Evolutionary conservation across 805 yeast species (phyloP).

Genomic region (Pichia thaimueangensis): DNA sequence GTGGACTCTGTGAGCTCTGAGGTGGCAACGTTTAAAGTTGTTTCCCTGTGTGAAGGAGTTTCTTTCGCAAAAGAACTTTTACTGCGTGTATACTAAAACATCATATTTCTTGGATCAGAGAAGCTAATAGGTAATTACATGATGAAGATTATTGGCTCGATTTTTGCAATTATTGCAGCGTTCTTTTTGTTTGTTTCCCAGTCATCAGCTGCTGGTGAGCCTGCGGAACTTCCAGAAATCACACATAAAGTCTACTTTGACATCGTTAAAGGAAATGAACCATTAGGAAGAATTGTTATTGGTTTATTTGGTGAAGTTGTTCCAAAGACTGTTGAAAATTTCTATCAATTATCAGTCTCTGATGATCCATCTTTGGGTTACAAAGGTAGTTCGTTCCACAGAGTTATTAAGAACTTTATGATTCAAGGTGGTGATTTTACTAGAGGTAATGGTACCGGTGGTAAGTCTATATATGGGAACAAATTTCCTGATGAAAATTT

Average conservation of each 20-base stretch:
- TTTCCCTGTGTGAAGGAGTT: too few relatives aligned
- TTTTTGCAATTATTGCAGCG: conserved; percentile 17
- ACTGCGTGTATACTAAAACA: too few relatives aligned
- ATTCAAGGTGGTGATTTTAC: conserved; percentile 80
- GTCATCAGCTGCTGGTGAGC: conserved; percentile 13
- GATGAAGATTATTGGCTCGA: conserved; percentile 22
- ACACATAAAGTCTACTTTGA: conserved; percentile 85
- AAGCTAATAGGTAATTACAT: conserved; percentile 4
- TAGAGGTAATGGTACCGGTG: conserved; percentile 64
- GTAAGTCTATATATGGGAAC: conserved; percentile 65
- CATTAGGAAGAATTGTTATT: conserved; percentile 74
- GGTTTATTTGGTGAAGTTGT: conserved; percentile 85
- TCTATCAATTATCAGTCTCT: conserved; percentile 71
- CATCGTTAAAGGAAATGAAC: conserved; percentile 68
- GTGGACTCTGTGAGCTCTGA: too few relatives aligned
- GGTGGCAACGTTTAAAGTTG: too few relatives aligned
- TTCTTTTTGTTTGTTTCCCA: conserved; percentile 18
- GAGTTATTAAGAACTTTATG: conserved; percentile 69
- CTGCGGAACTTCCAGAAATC: conserved; percentile 43
- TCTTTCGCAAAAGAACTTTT: too few relatives aligned
- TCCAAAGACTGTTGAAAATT: conserved; percentile 86
- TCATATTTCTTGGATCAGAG: too few relatives aligned
- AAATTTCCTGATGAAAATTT: conserved; percentile 68
- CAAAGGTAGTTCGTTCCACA: conserved; percentile 59
- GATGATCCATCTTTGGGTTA: conserved; percentile 64